Evolutionary conservation across 139 green algal species (phyloP).

Genomic region (Tetraselmis striata): DNA sequence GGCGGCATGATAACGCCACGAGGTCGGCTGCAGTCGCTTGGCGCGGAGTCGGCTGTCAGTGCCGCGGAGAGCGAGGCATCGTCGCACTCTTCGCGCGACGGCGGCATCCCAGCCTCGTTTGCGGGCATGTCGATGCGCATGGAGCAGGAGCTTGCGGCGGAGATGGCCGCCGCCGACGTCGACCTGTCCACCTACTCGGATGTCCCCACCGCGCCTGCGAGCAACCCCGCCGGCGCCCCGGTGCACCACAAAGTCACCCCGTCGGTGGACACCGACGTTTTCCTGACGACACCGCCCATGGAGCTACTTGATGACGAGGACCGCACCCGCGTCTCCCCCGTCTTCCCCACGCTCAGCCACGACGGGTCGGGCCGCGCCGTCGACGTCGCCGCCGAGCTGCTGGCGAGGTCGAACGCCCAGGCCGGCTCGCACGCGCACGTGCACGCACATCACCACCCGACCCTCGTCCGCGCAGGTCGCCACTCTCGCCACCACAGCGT

Average conservation of each 20-base stretch:
- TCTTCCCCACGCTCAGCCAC: background rate
- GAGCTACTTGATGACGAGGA: background rate
- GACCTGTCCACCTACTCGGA: background rate
- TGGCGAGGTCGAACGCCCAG: background rate
- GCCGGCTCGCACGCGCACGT: background rate
- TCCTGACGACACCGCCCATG: background rate
- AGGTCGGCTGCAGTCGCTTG: background rate
- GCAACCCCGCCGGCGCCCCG: background rate
- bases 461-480: background rate
- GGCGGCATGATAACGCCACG: background rate
- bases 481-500: background rate
- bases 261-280: background rate
- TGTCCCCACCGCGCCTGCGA: background rate
- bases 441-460: background rate
- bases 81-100: background rate
- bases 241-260: background rate
- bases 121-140: background rate
- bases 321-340: background rate
- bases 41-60: background rate
- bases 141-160: background rate
- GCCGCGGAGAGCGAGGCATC: background rate
- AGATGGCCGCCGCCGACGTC: background rate
- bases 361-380: background rate
- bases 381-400: background rate
- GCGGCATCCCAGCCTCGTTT: background rate